Evolutionary conservation across 2,329 filamentous ascomycete genomes (phyloP), one percentile per base, ranked within the genome.

Genomic region (Exophiala calicioides): DNA sequence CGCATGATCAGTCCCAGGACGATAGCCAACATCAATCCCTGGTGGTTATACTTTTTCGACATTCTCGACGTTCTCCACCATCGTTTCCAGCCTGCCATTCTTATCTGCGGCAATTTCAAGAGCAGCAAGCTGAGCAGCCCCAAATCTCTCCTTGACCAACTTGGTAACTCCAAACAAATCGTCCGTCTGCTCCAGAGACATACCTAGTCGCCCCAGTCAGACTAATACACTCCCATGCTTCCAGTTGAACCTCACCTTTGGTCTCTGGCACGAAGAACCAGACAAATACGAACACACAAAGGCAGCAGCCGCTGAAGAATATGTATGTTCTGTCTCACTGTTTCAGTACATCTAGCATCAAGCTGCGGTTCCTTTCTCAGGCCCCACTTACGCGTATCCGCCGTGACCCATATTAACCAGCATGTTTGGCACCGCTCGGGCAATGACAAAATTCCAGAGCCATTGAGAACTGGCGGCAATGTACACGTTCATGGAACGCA

Each of bases 361-460:
- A n/a, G n/a, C n/a, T n/a, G n/a, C n/a, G n/a, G n/a, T n/a, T n/a
- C n/a, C n/a, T n/a, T n/a, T n/a, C n/a, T n/a, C n/a, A n/a, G n/a
- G n/a, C n/a, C n/a, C n/a, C n/a, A n/a, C n/a, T n/a, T n/a, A 80
- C 62, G 87, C 76, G 65, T 85, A 87, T 21, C 81, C 82, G 21
- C 75, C 75, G 53, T 77, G 78, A 43, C 74, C 67, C 36, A 76
- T 70, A 0, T 71, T 77, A 6, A 72, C 73, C 59, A 87, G 72
- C 83, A 87, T 87, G 37, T 68, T 37, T 3, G 41, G 41, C 5
- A 32, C 37, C 3, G 41, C 27, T 32, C 32, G 70, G 1, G 84
- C 83, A 47, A 87, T 81, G 8, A 86, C 77, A 50, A 87, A 85
- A 61, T 87, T 87, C 65, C 86, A 86, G 5, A 87, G 65, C 83